These are phyloP conservation scores for Tulasnella sp. DNA, from an alignment of 768 basidiomycete species.

Conservation along the genomic window DNA sequence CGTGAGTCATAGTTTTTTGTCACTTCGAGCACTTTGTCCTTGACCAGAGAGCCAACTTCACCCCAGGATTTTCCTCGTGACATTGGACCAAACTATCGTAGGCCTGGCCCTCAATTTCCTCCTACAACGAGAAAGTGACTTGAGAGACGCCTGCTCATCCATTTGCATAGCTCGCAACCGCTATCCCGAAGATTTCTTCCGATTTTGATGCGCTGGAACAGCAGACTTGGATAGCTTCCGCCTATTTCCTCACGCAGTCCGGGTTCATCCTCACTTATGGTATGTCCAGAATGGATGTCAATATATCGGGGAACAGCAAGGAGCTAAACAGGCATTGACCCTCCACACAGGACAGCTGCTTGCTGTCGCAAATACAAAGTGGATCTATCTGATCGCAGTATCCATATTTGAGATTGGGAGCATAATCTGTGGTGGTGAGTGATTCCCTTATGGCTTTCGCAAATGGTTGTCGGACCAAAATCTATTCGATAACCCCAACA, in stretches of 20 bases:
- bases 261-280: slow-evolving; percentile 19
- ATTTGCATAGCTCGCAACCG: background rate
- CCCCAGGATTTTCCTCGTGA: too few relatives aligned
- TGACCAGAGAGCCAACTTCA: too few relatives aligned
- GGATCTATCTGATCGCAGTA: slow-evolving; percentile 22
- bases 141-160: too few relatives aligned
- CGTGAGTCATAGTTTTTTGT: too few relatives aligned
- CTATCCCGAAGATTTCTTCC: slow-evolving; percentile 26
- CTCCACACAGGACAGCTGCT: slow-evolving; percentile 9
- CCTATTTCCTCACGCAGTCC: slow-evolving; percentile 22
- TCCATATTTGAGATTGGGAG: slow-evolving; percentile 37
- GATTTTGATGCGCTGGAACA: slow-evolving; percentile 26
- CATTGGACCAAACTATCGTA: too few relatives aligned
- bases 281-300: background rate
- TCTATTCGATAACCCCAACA: background rate
- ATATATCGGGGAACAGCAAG: too few relatives aligned
- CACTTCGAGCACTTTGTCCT: too few relatives aligned
- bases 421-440: slow-evolving; percentile 30
- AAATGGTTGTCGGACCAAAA: too few relatives aligned
- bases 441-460: too few relatives aligned
- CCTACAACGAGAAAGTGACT: too few relatives aligned
- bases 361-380: slow-evolving; percentile 24
- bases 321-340: too few relatives aligned
- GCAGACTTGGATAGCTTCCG: slow-evolving; percentile 24
- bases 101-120: too few relatives aligned